Conservation (phyloP, 352 stramenopile genomes). For the Blastocystis sp. region DNA sequence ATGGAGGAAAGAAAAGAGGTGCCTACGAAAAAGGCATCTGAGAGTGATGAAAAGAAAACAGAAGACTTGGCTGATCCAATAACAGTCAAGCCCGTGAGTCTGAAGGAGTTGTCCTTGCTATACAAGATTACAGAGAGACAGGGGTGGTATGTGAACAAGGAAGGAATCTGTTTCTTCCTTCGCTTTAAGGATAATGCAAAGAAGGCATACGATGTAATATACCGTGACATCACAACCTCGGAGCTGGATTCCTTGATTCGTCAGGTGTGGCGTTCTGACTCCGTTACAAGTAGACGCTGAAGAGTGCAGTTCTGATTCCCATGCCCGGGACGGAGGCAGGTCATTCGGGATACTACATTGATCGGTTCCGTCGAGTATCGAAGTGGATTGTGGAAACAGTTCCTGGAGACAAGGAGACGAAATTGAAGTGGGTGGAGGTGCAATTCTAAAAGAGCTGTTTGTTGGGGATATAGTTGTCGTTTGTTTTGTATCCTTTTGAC, state of each 20-base stretch:
- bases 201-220: not conserved
- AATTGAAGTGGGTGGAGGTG: not conserved
- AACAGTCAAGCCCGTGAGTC: not conserved
- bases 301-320: slow-evolving; percentile 29
- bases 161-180: not conserved
- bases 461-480: not conserved
- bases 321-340: slow-evolving; percentile 17
- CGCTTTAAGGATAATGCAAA: slow-evolving; percentile 3
- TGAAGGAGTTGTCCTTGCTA: not conserved
- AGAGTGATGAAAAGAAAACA: not conserved
- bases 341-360: slow-evolving; percentile 38
- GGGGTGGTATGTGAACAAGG: not conserved
- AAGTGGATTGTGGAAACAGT: slow-evolving; percentile 40
- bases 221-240: not conserved
- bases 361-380: slow-evolving; percentile 27
- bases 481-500: not conserved
- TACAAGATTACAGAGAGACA: slow-evolving; percentile 15
- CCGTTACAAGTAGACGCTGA: not conserved
- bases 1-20: not conserved
- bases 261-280: not conserved
- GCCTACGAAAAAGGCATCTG: not conserved
- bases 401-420: not conserved
- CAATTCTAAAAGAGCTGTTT: not conserved
- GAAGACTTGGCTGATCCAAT: not conserved
- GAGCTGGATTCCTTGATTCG: not conserved